Conservation (phyloP, 202 grass and related monocot species). For the Panicum virgatum region DNA sequence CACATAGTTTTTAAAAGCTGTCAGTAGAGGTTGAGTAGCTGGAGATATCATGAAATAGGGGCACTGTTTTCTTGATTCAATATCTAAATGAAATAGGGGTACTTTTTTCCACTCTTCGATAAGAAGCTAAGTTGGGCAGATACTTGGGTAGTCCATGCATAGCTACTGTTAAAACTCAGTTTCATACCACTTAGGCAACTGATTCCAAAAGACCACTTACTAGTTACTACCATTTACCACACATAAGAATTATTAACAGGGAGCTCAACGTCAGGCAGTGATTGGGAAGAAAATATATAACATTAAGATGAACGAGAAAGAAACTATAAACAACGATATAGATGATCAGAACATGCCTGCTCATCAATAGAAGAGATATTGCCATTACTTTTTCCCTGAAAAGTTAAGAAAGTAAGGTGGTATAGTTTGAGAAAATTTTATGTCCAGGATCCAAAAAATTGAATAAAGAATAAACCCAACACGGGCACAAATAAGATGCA, state of each 20-base stretch:
- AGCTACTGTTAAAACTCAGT: neutral
- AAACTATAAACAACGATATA: constrained; percentile 7
- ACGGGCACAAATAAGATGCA: constrained; percentile 15
- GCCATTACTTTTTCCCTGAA: constrained; percentile 73
- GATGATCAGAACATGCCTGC: constrained; percentile 41
- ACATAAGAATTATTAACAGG: neutral
- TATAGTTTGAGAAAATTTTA: constrained; percentile 29
- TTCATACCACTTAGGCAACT: constrained; percentile 6
- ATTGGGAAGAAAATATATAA: constrained; percentile 20
- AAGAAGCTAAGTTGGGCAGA: neutral
- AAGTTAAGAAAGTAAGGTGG: constrained; percentile 31
- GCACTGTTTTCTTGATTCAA: neutral
- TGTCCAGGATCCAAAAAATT: neutral
- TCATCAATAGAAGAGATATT: constrained; percentile 56
- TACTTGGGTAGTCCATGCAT: neutral
- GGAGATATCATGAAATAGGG: neutral
- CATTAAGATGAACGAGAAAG: neutral
- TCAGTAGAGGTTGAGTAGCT: neutral
- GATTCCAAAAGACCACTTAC: neutral
- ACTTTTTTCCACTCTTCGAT: neutral
- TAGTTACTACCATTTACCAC: neutral
- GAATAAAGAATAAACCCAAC: neutral
- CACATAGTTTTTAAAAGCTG: neutral
- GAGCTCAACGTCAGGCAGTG: neutral
- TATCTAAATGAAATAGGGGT: neutral